Evolutionary conservation across 225 moss, liverwort and hornwort species (phyloP).

Genomic region (Physcomitrellopsis africana): DNA sequence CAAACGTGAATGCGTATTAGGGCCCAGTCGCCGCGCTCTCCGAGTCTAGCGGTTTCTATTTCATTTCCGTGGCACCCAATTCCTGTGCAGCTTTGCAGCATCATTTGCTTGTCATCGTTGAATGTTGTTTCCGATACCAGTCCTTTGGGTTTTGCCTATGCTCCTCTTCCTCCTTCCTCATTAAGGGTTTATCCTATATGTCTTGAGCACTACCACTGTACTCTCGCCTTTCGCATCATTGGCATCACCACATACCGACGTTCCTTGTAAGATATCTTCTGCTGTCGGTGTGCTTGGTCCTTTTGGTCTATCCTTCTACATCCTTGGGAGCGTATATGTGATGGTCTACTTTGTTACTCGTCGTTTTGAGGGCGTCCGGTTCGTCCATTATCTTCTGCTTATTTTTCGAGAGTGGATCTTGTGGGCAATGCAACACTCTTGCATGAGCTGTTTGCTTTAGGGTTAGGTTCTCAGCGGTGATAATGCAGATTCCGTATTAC

Average conservation of each 20-base stretch:
- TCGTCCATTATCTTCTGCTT: not conserved
- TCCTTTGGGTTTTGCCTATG: too few relatives aligned
- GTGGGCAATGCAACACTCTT: constrained; percentile 1
- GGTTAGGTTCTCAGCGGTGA: constrained; percentile 30
- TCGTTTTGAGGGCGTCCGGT: not conserved
- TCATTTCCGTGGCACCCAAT: too few relatives aligned
- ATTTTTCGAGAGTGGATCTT: not conserved
- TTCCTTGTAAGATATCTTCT: not conserved
- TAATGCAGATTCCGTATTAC: constrained; percentile 7
- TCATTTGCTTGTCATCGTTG: too few relatives aligned
- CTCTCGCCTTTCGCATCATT: not conserved
- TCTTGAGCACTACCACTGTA: too few relatives aligned
- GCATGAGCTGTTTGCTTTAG: constrained; percentile 18
- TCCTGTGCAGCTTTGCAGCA: too few relatives aligned
- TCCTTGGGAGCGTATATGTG: not conserved
- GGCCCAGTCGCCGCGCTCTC: too few relatives aligned
- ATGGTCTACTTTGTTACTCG: not conserved
- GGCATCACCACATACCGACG: not conserved
- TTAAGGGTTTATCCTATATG: too few relatives aligned
- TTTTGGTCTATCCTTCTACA: not conserved
- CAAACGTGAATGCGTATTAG: not conserved
- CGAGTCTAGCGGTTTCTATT: too few relatives aligned
- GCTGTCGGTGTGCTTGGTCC: not conserved
- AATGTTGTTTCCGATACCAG: too few relatives aligned
- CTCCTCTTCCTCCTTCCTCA: not conserved